Percentiles rank a stretch among this genome's conserved stretches.
These are phyloP conservation scores for Hypholoma sublateritium DNA, from an alignment of 768 basidiomycete species.

Conservation along the genomic window DNA sequence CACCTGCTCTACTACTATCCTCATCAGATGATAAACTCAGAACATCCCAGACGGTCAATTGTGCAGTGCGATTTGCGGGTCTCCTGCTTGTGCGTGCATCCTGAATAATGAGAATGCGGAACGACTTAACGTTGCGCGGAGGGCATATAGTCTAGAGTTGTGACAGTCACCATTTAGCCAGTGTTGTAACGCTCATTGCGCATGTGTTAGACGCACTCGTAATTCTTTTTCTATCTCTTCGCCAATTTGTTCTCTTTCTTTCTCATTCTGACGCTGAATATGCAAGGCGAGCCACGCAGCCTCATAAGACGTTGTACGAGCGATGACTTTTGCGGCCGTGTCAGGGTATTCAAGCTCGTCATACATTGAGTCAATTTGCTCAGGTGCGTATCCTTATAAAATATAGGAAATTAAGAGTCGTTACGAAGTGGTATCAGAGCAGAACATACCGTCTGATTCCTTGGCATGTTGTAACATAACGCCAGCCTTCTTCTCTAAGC, in stretches of 20 bases:
- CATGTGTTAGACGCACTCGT: constrained; percentile 43
- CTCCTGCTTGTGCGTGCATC: constrained; percentile 58
- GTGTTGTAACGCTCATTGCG: not conserved
- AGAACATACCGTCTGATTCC: constrained; percentile 38
- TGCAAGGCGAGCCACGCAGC: constrained; percentile 66
- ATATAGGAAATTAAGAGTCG: too few relatives aligned
- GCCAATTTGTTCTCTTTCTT: constrained; percentile 47
- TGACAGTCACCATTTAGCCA: not conserved
- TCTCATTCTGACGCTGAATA: constrained; percentile 45
- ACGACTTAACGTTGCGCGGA: constrained; percentile 69
- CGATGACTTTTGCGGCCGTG: constrained; percentile 42
- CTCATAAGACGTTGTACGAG: constrained; percentile 39
- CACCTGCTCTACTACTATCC: constrained; percentile 42
- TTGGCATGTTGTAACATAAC: constrained; percentile 32
- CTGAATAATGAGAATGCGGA: constrained; percentile 68
- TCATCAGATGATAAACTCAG: constrained; percentile 50
- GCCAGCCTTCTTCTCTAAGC: constrained; percentile 59
- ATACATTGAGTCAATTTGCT: constrained; percentile 54
- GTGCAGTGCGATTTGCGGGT: constrained; percentile 59
- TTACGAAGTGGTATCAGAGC: not conserved
- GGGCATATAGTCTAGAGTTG: constrained; percentile 57
- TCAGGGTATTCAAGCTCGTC: constrained; percentile 63
- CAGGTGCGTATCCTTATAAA: constrained; percentile 38
- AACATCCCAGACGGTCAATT: constrained; percentile 85
- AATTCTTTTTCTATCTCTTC: constrained; percentile 75